Conservation (phyloP, 2,329 filamentous ascomycete genomes). For the Thelonectria discophora region DNA sequence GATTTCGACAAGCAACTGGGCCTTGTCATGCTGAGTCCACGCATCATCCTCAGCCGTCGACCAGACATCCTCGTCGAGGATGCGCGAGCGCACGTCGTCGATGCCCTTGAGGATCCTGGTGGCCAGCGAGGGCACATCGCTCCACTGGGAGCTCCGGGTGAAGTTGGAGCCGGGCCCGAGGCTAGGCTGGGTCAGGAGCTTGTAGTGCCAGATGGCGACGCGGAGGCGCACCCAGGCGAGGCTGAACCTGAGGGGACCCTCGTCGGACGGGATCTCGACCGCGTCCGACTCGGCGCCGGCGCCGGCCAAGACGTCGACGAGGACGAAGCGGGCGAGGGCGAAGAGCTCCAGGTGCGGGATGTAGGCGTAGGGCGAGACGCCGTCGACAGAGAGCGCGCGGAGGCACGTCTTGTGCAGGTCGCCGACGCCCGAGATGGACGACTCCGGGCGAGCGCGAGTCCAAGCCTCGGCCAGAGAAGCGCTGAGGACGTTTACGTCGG, state of each 20-base stretch:
- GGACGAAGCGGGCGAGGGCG: constrained; percentile 69
- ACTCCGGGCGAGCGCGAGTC: constrained; percentile 25
- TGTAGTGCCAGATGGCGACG: constrained; percentile 75
- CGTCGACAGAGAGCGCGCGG: constrained; percentile 78
- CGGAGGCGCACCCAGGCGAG: constrained; percentile 73
- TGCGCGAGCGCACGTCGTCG: constrained; percentile 51
- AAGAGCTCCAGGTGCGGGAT: constrained; percentile 88
- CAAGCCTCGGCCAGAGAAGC: constrained; percentile 54
- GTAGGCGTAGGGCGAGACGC: constrained; percentile 84
- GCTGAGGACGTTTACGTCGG: constrained; percentile 44
- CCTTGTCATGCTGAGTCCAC: constrained; percentile 61
- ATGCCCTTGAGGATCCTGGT: constrained; percentile 57
- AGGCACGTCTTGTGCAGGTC: constrained; percentile 67
- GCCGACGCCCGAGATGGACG: constrained; percentile 40
- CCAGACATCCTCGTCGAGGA: constrained; percentile 52
- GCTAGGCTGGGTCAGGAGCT: constrained; percentile 66
- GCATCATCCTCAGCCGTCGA: constrained; percentile 42
- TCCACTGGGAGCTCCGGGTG: constrained; percentile 66
- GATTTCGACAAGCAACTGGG: constrained; percentile 81
- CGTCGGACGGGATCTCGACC: constrained; percentile 39
- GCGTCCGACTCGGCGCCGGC: constrained; percentile 37
- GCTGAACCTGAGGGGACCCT: constrained; percentile 55
- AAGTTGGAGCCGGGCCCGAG: constrained; percentile 64
- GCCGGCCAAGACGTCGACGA: constrained; percentile 45
- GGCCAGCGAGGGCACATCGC: constrained; percentile 65